phyloP scores from a whole-genome alignment of 345 rosid genomes.

The Schrenkiella parvula region DNA sequence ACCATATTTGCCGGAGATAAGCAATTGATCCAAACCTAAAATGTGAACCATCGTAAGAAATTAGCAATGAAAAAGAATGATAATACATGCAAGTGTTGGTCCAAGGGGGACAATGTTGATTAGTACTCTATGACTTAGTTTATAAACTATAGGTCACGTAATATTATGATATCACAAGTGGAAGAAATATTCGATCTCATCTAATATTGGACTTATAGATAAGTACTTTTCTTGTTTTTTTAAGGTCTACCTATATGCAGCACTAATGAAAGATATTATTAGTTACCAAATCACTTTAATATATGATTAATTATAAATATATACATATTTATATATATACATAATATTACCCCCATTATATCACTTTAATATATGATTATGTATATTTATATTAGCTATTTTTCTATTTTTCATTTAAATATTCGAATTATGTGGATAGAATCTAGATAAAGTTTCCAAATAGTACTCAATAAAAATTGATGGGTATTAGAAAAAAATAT shows the following conservation, averaged over 20 bases:
- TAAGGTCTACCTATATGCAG: neutral
- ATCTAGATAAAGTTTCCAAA: slow-evolving; percentile 6
- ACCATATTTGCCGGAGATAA: slow-evolving; percentile 96
- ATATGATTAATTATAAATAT: no score
- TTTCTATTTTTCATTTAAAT: neutral
- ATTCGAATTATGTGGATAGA: slow-evolving; percentile 23
- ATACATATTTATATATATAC: no score
- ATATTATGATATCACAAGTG: slow-evolving; percentile 1
- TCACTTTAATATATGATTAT: no score
- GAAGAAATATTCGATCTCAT: slow-evolving; percentile 27
- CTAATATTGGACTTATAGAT: slow-evolving; percentile 1
- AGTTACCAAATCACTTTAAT: no score
- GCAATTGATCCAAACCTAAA: slow-evolving; percentile 60
- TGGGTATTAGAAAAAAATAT: neutral
- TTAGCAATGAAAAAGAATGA: neutral
- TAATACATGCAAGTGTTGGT: neutral
- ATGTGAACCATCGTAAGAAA: neutral
- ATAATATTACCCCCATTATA: no score
- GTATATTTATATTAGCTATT: neutral
- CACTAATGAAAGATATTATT: neutral
- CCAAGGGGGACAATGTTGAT: neutral
- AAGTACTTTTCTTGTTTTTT: neutral
- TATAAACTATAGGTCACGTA: neutral
- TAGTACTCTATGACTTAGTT: neutral
- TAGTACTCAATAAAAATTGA: neutral